Base-by-base conservation (phyloP, 1,139 yeast species). In the Yamadazyma siamensis region DNA sequence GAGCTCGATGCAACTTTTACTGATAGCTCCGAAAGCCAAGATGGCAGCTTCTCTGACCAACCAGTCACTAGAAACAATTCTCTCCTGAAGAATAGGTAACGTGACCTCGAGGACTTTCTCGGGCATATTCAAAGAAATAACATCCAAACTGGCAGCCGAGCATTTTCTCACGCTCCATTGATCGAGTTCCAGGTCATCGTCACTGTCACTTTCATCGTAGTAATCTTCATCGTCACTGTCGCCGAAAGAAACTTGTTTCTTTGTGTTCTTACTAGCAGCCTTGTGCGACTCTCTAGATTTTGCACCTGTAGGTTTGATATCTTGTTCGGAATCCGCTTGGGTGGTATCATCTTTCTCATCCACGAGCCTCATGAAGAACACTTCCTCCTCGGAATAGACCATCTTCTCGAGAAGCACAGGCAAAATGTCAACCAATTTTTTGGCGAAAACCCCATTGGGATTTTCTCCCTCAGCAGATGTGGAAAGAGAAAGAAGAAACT, bases 161-260 rank as follows among this genome's bases (percentile, higher is more conserved):
- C 97, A 89, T 56, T 89, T 91, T 52, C 98, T 73, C 38, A 91
- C 61, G 47, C 82, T 87, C 98, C 98, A 91, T 45, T 80, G 89
- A 28, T 78, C 78, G 25, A 77, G 62, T 21, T 72, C 77, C 32
- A 63, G 70, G 39, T 72, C 84, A 31, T 71, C 77, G 27, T 79
- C 89, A 16, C 70, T 81, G 19, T 79, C 89, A 26, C 77, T 85
- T 10, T 75, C 83, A 5, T 70, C 76, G 21, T 67, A 74, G 14
- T 68, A 75, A 18, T 71, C 77, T 25, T 57, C 71, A 13, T 31
- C 35, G 13, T 41, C 46, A 7, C 37, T 26, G 10, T 28, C 35
- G 34, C 31, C 31, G 35, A 24, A 35, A 21, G 15, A 33, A 34
- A 23, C 25, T 27, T 27, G 32, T 27, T 26, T 27, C 26, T 24